Percentiles rank a stretch among this genome's conserved stretches.
These are phyloP conservation scores for Diutina catenulata DNA, from an alignment of 1,139 yeast genomes.

Conservation along the genomic window DNA sequence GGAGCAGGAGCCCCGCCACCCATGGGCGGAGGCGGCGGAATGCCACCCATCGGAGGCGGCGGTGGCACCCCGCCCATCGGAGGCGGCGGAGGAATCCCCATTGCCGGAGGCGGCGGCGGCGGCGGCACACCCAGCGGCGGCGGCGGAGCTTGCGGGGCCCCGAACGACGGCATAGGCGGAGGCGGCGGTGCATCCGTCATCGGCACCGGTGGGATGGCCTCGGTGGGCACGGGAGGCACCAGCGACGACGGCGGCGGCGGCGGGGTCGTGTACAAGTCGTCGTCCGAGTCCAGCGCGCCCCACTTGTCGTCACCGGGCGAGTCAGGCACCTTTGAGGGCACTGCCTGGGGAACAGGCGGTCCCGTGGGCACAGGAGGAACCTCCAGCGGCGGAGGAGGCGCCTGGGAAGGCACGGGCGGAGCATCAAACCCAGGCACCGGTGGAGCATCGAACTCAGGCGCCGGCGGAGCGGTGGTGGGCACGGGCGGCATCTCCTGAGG, in stretches of 20 bases:
- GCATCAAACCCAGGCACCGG: neutral
- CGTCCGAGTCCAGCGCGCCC: neutral
- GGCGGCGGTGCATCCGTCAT: neutral
- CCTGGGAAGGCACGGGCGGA: neutral
- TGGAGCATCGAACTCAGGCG: slow-evolving; percentile 2
- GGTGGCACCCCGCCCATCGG: too few relatives aligned
- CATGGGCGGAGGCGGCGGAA: neutral
- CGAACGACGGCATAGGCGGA: neutral
- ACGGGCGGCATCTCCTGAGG: neutral
- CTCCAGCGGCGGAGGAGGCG: slow-evolving; percentile 10
- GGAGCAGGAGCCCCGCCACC: slow-evolving; percentile 11
- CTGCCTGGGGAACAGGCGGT: slow-evolving; percentile 7
- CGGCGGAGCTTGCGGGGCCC: neutral
- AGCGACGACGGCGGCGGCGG: too few relatives aligned
- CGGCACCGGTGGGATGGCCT: too few relatives aligned
- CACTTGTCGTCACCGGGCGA: neutral
- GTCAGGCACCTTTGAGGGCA: neutral
- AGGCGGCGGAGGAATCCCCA: neutral
- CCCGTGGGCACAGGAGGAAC: slow-evolving; percentile 8
- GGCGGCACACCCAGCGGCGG: neutral
- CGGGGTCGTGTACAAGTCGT: slow-evolving; percentile 4
- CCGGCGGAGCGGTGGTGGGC: slow-evolving; percentile 5
- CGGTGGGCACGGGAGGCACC: too few relatives aligned
- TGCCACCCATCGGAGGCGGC: slow-evolving; percentile 1
- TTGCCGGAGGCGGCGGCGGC: neutral